Evolutionary conservation across 768 basidiomycete species (phyloP), one percentile per base, ranked within the genome.

Genomic region (Sarcomyxa edulis): DNA sequence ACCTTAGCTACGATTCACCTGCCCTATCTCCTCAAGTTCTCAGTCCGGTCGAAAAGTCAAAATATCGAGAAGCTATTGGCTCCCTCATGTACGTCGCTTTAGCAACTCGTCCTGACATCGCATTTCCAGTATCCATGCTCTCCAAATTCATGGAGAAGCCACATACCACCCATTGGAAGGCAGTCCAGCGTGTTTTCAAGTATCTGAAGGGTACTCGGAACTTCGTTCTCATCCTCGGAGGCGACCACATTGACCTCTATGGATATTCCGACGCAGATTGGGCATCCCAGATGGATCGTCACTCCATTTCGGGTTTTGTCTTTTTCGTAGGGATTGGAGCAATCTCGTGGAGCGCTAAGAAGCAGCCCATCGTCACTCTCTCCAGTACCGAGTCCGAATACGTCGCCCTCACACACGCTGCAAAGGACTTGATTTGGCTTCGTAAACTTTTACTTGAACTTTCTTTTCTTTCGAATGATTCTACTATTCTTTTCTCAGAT

Each of bases 41-140:
- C 56, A 49, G 35, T 63, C 41, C 11, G 6, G 47, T 50, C 0
- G 32, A 30, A 0, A 62, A 61, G 53, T 27, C 34, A 1, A 47
- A 58, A 1, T 64, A 61, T 26, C 37, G 48, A 1, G 43, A 55
- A 32, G 53, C 48, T 12, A 43, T 67, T 14, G 56, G 65, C 0
- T 47, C 52, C 1, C 49, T 67, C 3, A 61, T 60, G 52, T 64
- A 66, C 39, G 39, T 49, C 0, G 45, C 59, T 0, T 42, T 62
- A n/a, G 49, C 49, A 15, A 65, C 62, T 1, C 45, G 47, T 5
- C 66, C 64, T 1, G 61, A 67, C 29, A 64, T 66, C 15, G 37
- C 52, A 0, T 63, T 52, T 32, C 44, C 65, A 1, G 49, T 65
- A 11, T 44, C 55, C 28, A 38, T 45, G 0, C 49, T 70, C 5